Evolutionary conservation across 768 basidiomycete genomes (phyloP).

Genomic region (Phylloporus sp.): DNA sequence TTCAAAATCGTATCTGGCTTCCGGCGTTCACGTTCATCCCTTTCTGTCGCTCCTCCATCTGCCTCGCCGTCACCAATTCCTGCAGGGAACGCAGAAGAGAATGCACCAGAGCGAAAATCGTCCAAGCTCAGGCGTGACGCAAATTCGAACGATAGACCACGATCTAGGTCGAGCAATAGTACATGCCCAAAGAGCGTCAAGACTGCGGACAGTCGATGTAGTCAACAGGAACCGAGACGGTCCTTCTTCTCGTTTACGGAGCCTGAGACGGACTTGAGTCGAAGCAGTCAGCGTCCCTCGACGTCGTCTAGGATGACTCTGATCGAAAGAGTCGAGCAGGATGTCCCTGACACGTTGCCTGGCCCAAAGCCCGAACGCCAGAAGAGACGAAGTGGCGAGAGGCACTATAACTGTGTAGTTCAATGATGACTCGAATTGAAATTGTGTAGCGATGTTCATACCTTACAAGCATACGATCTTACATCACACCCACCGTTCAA

Average conservation of each 20-base stretch:
- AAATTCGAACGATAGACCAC: constrained; percentile 42
- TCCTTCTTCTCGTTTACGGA: constrained; percentile 34
- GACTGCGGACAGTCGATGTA: constrained; percentile 45
- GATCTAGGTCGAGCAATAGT: constrained; percentile 55
- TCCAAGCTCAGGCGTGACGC: constrained; percentile 37
- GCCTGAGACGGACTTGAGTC: constrained; percentile 24
- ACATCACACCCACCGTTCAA: not conserved
- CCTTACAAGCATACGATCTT: not conserved
- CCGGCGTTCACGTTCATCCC: constrained; percentile 58
- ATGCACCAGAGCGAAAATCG: constrained; percentile 25
- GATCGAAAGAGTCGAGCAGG: constrained; percentile 9
- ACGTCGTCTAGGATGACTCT: constrained; percentile 15
- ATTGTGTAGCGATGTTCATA: not conserved
- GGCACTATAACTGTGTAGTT: constrained; percentile 22
- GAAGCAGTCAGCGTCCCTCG: too few species aligned
- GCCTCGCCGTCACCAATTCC: too few species aligned
- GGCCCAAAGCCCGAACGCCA: constrained; percentile 17
- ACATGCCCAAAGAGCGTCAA: constrained; percentile 55
- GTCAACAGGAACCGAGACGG: constrained; percentile 34
- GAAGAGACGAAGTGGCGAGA: constrained; percentile 29
- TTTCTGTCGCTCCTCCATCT: constrained; percentile 38
- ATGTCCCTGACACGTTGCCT: constrained; percentile 4
- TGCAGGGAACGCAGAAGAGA: constrained; percentile 22
- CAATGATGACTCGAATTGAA: constrained; percentile 25
- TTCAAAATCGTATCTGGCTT: constrained; percentile 64